A percentile compares a stretch with the other conserved stretches of the same genome.
These are phyloP conservation scores for Aschersonia sp. DNA, from an alignment of 2,329 filamentous ascomycete species.

Conservation along the genomic window DNA sequence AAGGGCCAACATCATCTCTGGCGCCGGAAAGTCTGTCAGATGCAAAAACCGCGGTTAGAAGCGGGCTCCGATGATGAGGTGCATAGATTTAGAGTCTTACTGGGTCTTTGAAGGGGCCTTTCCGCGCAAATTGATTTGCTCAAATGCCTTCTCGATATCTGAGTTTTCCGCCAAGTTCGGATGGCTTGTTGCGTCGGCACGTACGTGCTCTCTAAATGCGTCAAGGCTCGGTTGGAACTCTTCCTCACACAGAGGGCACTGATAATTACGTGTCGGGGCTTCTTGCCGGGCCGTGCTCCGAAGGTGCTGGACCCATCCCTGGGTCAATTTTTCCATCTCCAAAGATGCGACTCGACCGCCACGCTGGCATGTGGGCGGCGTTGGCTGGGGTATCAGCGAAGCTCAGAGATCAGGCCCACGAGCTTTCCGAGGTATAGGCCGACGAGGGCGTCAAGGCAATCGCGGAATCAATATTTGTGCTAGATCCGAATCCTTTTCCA, in stretches of 20 bases:
- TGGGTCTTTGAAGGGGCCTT: background rate
- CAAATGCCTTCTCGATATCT: slow-evolving; percentile 12
- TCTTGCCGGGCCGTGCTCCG: slow-evolving; percentile 10
- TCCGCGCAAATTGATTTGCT: slow-evolving; percentile 7
- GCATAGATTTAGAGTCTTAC: background rate
- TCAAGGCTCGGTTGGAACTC: slow-evolving; percentile 11
- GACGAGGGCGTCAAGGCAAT: too few relatives aligned
- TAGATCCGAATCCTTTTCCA: too few relatives aligned
- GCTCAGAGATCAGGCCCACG: background rate
- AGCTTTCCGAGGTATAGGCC: background rate
- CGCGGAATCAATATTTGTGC: too few relatives aligned
- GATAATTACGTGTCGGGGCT: slow-evolving; percentile 4
- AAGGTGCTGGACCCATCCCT: slow-evolving; percentile 11
- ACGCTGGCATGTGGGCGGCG: slow-evolving; percentile 1
- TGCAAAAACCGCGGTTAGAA: too few relatives aligned
- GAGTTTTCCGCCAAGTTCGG: slow-evolving; percentile 9
- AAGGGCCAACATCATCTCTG: background rate
- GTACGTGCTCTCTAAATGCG: slow-evolving; percentile 13
- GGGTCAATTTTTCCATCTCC: slow-evolving; percentile 6
- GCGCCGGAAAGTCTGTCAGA: background rate
- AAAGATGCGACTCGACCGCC: background rate
- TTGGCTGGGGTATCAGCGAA: background rate
- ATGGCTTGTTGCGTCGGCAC: slow-evolving; percentile 7
- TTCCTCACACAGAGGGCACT: slow-evolving; percentile 11
- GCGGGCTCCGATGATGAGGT: too few relatives aligned